Evolutionary conservation across 2,329 filamentous ascomycete genomes (phyloP).

Genomic region (Rosellinia necatrix): DNA sequence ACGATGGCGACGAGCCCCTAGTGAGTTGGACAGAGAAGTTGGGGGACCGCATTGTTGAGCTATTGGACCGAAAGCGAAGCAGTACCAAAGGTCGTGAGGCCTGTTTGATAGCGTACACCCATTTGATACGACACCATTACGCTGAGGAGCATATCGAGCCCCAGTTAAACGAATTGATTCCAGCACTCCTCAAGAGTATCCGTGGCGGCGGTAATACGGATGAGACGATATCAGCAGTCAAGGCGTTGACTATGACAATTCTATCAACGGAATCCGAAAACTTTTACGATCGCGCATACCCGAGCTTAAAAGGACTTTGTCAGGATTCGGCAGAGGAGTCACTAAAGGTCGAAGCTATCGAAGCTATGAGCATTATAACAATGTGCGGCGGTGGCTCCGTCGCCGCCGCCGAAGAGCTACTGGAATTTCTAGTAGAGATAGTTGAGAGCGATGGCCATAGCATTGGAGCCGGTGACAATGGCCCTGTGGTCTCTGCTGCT

Average conservation of each 20-base stretch:
- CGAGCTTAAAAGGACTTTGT: conserved; percentile 64
- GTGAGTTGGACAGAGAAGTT: conserved; percentile 66
- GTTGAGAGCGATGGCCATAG: conserved; percentile 77
- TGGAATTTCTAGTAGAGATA: conserved; percentile 78
- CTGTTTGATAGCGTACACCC: conserved; percentile 63
- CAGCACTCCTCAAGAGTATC: conserved; percentile 71
- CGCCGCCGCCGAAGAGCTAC: conserved; percentile 70
- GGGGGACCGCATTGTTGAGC: conserved; percentile 68
- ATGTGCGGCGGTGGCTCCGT: conserved; percentile 76
- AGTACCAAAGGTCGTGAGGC: conserved; percentile 72
- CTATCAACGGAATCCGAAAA: conserved; percentile 68
- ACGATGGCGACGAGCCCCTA: conserved; percentile 65
- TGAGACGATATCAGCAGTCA: conserved; percentile 72
- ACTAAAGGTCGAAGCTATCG: conserved; percentile 73
- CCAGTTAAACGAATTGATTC: conserved; percentile 64
- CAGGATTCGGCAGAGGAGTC: conserved; percentile 67
- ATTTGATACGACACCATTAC: conserved; percentile 71
- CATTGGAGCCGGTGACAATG: conserved; percentile 73
- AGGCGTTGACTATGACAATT: conserved; percentile 72
- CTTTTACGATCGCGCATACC: conserved; percentile 66
- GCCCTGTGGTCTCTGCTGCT: conserved; percentile 72
- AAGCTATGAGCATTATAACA: conserved; percentile 71
- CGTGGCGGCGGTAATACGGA: conserved; percentile 69
- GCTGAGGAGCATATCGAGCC: conserved; percentile 65
- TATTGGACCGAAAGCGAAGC: conserved; percentile 77